phyloP scores from a whole-genome alignment of 2,329 filamentous ascomycete species.

The Microdochium bolleyi region DNA sequence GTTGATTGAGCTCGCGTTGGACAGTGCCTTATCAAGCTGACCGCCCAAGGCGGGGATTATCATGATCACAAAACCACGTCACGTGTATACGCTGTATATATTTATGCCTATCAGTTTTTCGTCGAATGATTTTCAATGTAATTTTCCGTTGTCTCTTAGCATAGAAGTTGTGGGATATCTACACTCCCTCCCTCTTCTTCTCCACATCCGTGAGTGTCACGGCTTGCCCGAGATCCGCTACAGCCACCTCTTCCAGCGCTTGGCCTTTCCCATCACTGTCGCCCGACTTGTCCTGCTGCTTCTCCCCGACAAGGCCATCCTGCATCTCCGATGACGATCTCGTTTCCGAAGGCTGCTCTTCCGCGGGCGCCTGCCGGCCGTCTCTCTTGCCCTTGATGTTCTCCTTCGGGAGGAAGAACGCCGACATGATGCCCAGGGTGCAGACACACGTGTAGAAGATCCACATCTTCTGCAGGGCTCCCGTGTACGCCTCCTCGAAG shows the following conservation, averaged over 20 bases:
- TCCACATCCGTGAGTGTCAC: neutral
- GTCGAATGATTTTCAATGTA: too few relatives aligned
- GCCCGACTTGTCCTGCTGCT: neutral
- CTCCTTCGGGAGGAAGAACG: neutral
- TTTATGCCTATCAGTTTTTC: too few relatives aligned
- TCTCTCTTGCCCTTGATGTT: neutral
- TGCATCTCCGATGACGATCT: neutral
- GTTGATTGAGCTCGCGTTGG: too few relatives aligned
- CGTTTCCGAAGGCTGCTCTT: neutral
- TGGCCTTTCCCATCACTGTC: neutral
- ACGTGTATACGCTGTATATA: too few relatives aligned
- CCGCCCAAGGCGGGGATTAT: too few relatives aligned
- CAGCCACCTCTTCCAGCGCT: neutral
- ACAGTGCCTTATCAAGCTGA: too few relatives aligned
- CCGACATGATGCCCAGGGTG: neutral
- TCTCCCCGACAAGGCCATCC: neutral
- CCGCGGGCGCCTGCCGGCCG: neutral
- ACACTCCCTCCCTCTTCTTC: neutral
- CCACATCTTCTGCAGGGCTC: neutral
- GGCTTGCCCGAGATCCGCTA: neutral
- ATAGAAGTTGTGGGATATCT: too few relatives aligned
- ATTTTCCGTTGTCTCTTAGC: too few relatives aligned
- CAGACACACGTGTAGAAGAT: neutral
- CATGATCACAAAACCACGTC: too few relatives aligned
- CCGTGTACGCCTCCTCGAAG: neutral